Evolutionary conservation across 2,329 filamentous ascomycete genomes (phyloP), one percentile per base, ranked within the genome.

Genomic region (Aplosporella prunicola): DNA sequence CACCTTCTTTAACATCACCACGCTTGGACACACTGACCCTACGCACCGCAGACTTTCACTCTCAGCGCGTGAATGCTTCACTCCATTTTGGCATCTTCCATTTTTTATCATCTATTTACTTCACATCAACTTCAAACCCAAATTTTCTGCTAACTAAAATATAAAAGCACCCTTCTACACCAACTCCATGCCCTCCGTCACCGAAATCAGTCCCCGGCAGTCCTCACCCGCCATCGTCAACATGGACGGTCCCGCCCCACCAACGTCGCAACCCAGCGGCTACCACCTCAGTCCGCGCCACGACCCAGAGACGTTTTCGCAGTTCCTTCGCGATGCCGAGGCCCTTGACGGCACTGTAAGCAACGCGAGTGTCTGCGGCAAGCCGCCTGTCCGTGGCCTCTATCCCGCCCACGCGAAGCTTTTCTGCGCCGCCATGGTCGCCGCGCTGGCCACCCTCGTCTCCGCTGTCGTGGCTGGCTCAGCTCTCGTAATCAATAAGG

Each of bases 381-480:
- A 36, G 26, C 26, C 25, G 6, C 34, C 34, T 2, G 13, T 36
- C 13, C 25, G 34, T 5, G 26, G 14, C 17, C 28, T 25, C 20
- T 23, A 22, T 20, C 17, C 16, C 11, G 37, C 30, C 5, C 31
- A 25, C 5, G 23, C 25, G 5, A 34, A 24, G 20, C 24, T 30
- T 15, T 33, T 39, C 24, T 39, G 23, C 37, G 14, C 11, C 23
- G 30, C 18, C 18, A 23, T 34, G 16, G n/a, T 11, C 11, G 6
- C 34, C 8, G 10, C 22, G 11, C 37, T 33, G 25, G 17, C 34
- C 14, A 17, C 18, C 13, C 37, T 39, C 30, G 20, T 39, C 11
- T 39, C 37, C 2, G 25, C 31, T 10, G 31, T 33, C 10, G 37
- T 34, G 8, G 37, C 37, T 14, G 9, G 33, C 9, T n/a, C n/a